phyloP scores from a whole-genome alignment of 1,139 yeast genomes.

The Hemisphaericaspora xylofermentans region DNA sequence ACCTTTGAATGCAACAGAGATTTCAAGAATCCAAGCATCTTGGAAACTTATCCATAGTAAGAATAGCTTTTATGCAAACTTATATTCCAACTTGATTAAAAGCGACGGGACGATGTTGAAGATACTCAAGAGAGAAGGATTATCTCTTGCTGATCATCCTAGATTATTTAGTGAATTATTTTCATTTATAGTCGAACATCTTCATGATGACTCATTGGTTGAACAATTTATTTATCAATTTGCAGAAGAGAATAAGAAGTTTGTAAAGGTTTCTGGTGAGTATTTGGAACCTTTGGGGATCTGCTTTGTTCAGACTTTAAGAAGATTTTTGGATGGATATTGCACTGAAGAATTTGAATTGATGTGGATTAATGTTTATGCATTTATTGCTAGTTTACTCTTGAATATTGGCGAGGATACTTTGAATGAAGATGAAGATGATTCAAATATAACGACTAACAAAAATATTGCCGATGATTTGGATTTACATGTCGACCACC shows the following conservation, averaged over 20 bases:
- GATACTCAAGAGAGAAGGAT: slow-evolving; percentile 24
- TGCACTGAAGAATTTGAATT: slow-evolving; percentile 36
- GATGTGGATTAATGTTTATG: slow-evolving; percentile 43
- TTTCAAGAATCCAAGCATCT: slow-evolving; percentile 24
- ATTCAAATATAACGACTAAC: too few relatives aligned
- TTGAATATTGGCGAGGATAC: slow-evolving; percentile 23
- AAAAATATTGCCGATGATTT: too few relatives aligned
- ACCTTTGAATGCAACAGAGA: slow-evolving; percentile 12
- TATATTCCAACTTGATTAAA: slow-evolving; percentile 36
- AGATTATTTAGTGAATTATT: slow-evolving; percentile 38
- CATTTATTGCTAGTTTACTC: slow-evolving; percentile 39
- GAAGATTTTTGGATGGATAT: slow-evolving; percentile 36
- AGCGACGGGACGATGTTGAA: slow-evolving; percentile 28
- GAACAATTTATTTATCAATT: slow-evolving; percentile 37
- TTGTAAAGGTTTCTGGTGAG: slow-evolving; percentile 25
- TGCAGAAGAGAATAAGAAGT: slow-evolving; percentile 31
- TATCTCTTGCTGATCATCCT: slow-evolving; percentile 30
- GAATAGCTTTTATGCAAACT: slow-evolving; percentile 30
- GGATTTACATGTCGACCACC: too few relatives aligned
- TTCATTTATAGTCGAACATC: slow-evolving; percentile 31
- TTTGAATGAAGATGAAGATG: slow-evolving; percentile 15
- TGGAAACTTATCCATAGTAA: slow-evolving; percentile 34
- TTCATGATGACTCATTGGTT: slow-evolving; percentile 29
- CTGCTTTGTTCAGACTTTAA: slow-evolving; percentile 39
- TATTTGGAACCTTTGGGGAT: slow-evolving; percentile 48